Base-by-base conservation (phyloP, 1,284 basidiomycete species). In the Salmacisia buchloeana region DNA sequence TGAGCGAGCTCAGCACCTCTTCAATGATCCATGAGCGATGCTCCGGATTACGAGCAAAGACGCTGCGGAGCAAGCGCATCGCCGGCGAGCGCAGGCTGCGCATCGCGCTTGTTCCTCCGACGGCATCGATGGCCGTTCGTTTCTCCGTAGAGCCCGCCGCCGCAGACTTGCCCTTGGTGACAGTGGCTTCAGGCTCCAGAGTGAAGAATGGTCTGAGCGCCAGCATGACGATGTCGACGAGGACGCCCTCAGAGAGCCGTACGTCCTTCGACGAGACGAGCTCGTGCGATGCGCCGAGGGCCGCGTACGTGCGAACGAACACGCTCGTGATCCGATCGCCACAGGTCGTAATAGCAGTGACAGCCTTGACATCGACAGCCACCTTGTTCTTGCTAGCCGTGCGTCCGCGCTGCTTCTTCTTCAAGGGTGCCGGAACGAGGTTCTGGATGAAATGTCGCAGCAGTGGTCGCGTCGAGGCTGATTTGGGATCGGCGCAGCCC, bases 21-120 rank as follows among this genome's bases (percentile, higher is more conserved):
- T 97, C 93, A 23, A 98, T 89, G 68, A 97, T 94, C 92, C 93
- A 97, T 0, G 88, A 86, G 1, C 94, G 84, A 80, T 98, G 94
- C 39, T 89, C 87, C 64, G 90, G 87, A 70, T 96, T 88, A 67
- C 88, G 89, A 6, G 91, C 90, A 75, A 97, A 97, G 33, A 94
- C 88, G 88, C 92, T 73, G 7, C 65, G 69, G 67, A 97, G 87
- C 64, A 94, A 84, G 1, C 87, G 86, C 43, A 97, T 81, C 0
- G 90, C 89, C 70, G 94, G 89, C 59, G 92, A 82, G 58, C 92
- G 84, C 64, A 97, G 78, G 2, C 87, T 88, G 69, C 89, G 86
- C 87, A 94, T 89, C 6, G 83, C 80, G 21, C 63, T 64, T 38
- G 69, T 56, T 9, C 69, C 71, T n/a, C 69, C 73, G 1, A 76